Conservation (phyloP, 257 asterid species). For the Scutellaria galericulata region DNA sequence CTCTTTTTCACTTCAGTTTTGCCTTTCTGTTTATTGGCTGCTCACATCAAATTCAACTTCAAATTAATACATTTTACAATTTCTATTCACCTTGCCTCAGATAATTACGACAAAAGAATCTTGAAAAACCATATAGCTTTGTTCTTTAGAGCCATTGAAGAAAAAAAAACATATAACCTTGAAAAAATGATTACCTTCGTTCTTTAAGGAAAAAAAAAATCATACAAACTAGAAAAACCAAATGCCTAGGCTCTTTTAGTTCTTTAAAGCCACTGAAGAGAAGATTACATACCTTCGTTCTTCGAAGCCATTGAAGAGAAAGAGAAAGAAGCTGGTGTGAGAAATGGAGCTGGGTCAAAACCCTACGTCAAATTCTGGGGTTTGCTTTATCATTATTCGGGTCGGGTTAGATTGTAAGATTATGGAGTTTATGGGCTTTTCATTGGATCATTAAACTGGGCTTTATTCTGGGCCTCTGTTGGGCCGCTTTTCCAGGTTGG, state of each 20-base stretch:
- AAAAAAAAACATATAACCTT: too few relatives aligned
- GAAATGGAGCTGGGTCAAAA: slow-evolving; percentile 19
- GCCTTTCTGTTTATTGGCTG: slow-evolving; percentile 43
- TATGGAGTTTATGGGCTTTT: background rate
- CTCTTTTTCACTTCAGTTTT: slow-evolving; percentile 31
- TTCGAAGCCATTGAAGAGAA: slow-evolving; percentile 42
- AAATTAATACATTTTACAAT: background rate
- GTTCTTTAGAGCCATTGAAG: slow-evolving; percentile 27
- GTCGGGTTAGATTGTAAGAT: slow-evolving; percentile 24
- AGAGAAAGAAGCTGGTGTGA: slow-evolving; percentile 6
- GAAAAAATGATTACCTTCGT: background rate
- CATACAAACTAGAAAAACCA: too few relatives aligned
- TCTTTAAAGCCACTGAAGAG: background rate
- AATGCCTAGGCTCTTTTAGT: too few relatives aligned
- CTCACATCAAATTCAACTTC: slow-evolving; percentile 32
- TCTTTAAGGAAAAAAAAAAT: background rate
- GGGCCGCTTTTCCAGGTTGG: background rate
- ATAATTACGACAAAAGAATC: background rate
- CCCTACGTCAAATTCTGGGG: slow-evolving; percentile 31
- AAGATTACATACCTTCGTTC: slow-evolving; percentile 26
- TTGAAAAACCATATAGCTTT: slow-evolving; percentile 10
- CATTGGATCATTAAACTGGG: background rate
- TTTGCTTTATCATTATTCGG: slow-evolving; percentile 16
- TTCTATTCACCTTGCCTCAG: background rate
- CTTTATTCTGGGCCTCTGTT: background rate